Evolutionary conservation across 2,329 filamentous ascomycete species (phyloP).

Genomic region (Colletotrichum sp.): DNA sequence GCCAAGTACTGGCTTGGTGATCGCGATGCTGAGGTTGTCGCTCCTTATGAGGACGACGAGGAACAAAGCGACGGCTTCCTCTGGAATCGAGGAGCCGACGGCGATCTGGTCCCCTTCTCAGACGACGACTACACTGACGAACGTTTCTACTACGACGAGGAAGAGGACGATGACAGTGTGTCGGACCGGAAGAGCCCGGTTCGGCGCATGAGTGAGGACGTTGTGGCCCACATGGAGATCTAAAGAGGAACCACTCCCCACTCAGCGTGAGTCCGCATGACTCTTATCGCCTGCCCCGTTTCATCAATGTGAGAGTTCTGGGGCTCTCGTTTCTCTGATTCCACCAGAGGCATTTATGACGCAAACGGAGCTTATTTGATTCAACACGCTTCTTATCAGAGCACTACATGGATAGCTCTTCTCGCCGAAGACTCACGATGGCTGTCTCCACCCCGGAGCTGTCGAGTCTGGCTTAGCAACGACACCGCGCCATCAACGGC

Average conservation of each 20-base stretch:
- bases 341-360: slow-evolving; percentile 8
- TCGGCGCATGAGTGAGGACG: slow-evolving; percentile 66
- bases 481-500: slow-evolving; percentile 6
- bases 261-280: not conserved
- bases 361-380: slow-evolving; percentile 8
- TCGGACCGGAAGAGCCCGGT: slow-evolving; percentile 45
- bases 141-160: slow-evolving; percentile 49
- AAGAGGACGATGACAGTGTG: slow-evolving; percentile 46
- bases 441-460: not conserved
- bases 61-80: slow-evolving; percentile 55
- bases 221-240: slow-evolving; percentile 68
- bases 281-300: slow-evolving; percentile 9
- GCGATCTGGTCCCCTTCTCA: slow-evolving; percentile 59
- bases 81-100: slow-evolving; percentile 65
- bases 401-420: slow-evolving; percentile 3
- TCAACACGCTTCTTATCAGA: slow-evolving; percentile 14
- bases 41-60: slow-evolving; percentile 53
- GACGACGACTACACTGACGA: slow-evolving; percentile 57
- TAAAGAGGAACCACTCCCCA: slow-evolving; percentile 35
- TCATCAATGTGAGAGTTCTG: not conserved
- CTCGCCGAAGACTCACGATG: not conserved
- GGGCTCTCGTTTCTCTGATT: slow-evolving; percentile 2
- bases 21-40: slow-evolving; percentile 54
- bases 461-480: not conserved
- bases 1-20: slow-evolving; percentile 89